Percentiles rank a stretch among this genome's conserved stretches.
These are phyloP conservation scores for Hyaloscypha variabilis DNA, from an alignment of 495 filamentous ascomycete species.

Conservation along the genomic window DNA sequence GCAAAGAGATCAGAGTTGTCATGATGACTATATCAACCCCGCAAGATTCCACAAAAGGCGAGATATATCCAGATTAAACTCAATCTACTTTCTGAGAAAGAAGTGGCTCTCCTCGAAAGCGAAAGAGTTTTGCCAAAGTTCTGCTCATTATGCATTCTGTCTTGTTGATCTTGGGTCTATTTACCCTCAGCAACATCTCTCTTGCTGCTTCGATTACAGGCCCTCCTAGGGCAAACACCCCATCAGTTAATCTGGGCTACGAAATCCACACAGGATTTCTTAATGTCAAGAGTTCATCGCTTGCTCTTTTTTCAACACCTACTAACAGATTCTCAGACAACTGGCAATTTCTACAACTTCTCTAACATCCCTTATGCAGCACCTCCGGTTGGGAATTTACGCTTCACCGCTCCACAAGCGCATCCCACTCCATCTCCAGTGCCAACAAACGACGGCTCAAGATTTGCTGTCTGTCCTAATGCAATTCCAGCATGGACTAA, in stretches of 20 bases:
- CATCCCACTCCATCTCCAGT: slow-evolving; percentile 32
- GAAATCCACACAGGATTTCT: slow-evolving; percentile 18
- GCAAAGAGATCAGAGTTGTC: too few relatives aligned
- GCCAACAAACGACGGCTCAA: slow-evolving; percentile 6
- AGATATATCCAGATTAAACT: too few relatives aligned
- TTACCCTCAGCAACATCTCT: background rate
- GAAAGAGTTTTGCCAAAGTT: background rate
- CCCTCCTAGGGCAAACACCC: background rate
- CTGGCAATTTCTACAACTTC: slow-evolving; percentile 52
- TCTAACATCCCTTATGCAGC: slow-evolving; percentile 62
- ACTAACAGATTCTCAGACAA: background rate
- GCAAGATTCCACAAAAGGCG: too few relatives aligned
- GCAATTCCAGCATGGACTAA: slow-evolving; percentile 14
- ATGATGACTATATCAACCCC: too few relatives aligned
- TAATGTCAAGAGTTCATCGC: slow-evolving; percentile 14
- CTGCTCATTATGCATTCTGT: background rate
- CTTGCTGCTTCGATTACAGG: background rate
- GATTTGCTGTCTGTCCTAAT: slow-evolving; percentile 14
- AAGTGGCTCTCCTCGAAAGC: too few relatives aligned
- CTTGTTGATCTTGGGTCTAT: background rate
- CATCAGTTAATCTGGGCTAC: slow-evolving; percentile 21
- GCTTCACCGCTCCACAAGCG: slow-evolving; percentile 49
- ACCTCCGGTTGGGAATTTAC: slow-evolving; percentile 52
- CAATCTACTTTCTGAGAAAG: too few relatives aligned
- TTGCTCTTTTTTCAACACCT: background rate